Percentiles rank a stretch among this genome's conserved stretches.
Conservation (phyloP, 148 eudicot genomes). For the Bassia scoparia region DNA sequence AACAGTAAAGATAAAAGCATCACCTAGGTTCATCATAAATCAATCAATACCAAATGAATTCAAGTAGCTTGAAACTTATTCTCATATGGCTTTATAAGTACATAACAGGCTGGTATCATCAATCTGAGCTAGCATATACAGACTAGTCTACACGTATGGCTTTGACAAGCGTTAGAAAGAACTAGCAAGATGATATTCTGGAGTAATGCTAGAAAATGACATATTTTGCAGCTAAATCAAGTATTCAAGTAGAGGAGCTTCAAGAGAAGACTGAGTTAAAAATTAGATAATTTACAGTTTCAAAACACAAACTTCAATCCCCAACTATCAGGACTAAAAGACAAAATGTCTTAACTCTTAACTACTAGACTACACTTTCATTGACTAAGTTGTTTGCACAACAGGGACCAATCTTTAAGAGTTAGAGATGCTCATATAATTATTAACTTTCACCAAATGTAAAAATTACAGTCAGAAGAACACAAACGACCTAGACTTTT, state of each 20-base stretch:
- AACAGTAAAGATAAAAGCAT: not conserved
- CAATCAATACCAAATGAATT: not conserved
- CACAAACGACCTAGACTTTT: not conserved
- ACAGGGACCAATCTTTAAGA: not conserved
- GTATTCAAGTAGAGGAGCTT: not conserved
- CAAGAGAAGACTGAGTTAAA: not conserved
- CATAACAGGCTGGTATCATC: not conserved
- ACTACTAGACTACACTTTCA: not conserved
- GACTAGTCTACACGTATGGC: not conserved
- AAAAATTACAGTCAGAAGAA: not conserved
- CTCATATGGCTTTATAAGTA: not conserved
- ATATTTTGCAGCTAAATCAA: not conserved
- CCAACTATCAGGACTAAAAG: not conserved
- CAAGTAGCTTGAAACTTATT: not conserved
- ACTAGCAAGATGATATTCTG: not conserved
- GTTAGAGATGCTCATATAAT: not conserved
- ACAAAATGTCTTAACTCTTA: not conserved
- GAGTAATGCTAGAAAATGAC: not conserved
- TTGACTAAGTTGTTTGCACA: not conserved
- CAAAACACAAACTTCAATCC: too few relatives aligned
- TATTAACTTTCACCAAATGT: not conserved
- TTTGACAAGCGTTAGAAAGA: not conserved
- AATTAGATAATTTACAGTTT: not conserved
- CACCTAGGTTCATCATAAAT: not conserved
- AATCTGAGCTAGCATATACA: not conserved